phyloP scores from a whole-genome alignment of 2,329 filamentous ascomycete genomes.

The Ascochyta koolunga region DNA sequence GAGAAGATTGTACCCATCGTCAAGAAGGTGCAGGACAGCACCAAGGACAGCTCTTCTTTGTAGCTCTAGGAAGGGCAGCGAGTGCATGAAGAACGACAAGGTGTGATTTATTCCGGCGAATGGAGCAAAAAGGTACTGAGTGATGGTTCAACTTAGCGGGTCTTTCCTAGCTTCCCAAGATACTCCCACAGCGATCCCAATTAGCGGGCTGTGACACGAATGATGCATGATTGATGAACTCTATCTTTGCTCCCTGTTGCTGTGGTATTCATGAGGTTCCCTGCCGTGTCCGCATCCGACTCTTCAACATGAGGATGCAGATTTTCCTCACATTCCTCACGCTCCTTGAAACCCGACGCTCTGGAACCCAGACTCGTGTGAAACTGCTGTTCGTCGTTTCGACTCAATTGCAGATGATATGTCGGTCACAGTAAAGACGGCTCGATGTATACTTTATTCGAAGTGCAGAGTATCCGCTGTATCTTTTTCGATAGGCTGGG shows the following conservation, averaged over 20 bases:
- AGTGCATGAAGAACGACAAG: conserved; percentile 2
- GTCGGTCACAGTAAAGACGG: too few relatives aligned
- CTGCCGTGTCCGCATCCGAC: too few relatives aligned
- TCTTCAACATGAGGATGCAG: too few relatives aligned
- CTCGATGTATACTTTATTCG: too few relatives aligned
- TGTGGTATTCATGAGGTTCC: neutral
- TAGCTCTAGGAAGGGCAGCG: conserved; percentile 1
- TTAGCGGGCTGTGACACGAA: conserved; percentile 15
- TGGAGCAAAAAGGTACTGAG: conserved; percentile 19
- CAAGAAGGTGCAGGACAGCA: conserved; percentile 71
- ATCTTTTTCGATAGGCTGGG: too few relatives aligned
- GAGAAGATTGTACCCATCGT: conserved; percentile 77
- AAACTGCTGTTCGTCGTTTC: too few relatives aligned
- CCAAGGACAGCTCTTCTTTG: conserved; percentile 15
- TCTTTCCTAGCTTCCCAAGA: conserved; percentile 16
- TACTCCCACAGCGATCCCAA: conserved; percentile 14
- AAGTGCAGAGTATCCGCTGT: too few relatives aligned
- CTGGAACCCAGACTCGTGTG: too few relatives aligned
- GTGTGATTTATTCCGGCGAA: conserved; percentile 15
- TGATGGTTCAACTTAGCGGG: conserved; percentile 16
- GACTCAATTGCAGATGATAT: too few relatives aligned
- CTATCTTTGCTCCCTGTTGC: neutral
- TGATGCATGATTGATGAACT: conserved; percentile 11
- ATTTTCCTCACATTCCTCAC: too few relatives aligned
- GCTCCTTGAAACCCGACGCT: too few relatives aligned